Evolutionary conservation across 352 stramenopile genomes (phyloP), one percentile per base, ranked within the genome.

Genomic region (Salisapilia sapeloensis): DNA sequence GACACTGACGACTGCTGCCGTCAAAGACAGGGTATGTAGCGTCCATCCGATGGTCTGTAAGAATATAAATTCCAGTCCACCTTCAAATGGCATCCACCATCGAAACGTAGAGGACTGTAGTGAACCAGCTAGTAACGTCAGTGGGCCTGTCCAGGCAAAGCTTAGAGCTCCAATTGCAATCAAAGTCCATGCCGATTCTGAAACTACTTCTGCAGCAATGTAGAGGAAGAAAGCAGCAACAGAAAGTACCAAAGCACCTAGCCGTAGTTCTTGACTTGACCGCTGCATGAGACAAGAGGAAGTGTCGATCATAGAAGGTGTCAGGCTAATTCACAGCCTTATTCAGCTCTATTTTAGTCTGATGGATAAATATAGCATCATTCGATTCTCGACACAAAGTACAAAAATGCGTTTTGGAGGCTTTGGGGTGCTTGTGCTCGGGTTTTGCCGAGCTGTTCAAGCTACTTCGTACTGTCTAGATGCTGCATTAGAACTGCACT

Each of bases 11-110:
- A 59, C 41, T 3, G 49, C 38, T 11, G 48, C 43, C 2, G 60
- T 56, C 26, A 76, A 37, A 41, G 64, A 42, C 26, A 72, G 52
- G 24, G 53, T 60, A 28, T 61, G 52, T 13, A 76, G 48, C 19
- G 41, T 63, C 60, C 60, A 76, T 11, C 60, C 60, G 33, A 70
- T 63, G 13, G 60, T 58, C 44, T 76, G 60, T 58, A 76, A 66
- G 48, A 54, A 76, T 28, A 72, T 53, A 42, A 76, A 76, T 40
- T 69, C 53, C 36, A 53, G 38, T 14, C 60, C 58, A 24, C 60
- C 60, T 30, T 66, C 46, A 33, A 76, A 72, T 2, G 57, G 60
- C 39, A 70, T 57, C 60, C 60, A 76, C 58, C 56, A 65, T 35
- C 63, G 57, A 45, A 76, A 76, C 6, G 40, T 40, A 16, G 45